Conservation (phyloP, 1,139 yeast genomes). For the Protomyces macrosporus region DNA sequence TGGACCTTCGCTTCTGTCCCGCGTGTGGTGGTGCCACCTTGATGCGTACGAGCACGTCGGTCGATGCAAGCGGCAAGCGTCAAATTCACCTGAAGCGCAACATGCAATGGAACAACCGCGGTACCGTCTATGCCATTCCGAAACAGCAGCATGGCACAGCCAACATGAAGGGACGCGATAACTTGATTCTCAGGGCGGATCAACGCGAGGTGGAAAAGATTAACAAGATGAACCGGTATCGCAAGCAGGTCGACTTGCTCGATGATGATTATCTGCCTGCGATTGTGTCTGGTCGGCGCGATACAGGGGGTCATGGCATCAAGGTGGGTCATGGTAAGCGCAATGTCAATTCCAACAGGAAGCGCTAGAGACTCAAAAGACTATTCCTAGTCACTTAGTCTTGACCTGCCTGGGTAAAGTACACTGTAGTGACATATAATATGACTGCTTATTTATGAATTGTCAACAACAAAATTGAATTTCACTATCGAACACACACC, state of each 20-base stretch:
- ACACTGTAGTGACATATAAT: no score
- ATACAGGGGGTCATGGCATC: not conserved
- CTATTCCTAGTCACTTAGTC: no score
- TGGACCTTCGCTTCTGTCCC: constrained; percentile 85
- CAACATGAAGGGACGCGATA: constrained; percentile 27
- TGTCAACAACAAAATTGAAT: not conserved
- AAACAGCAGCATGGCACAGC: constrained; percentile 36
- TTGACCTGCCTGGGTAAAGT: no score
- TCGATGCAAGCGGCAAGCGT: constrained; percentile 69
- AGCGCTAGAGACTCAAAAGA: constrained; percentile 1
- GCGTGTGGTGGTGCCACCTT: constrained; percentile 91
- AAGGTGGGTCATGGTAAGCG: constrained; percentile 23
- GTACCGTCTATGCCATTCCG: constrained; percentile 71
- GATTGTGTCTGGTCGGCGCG: constrained; percentile 27
- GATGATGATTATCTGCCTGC: constrained; percentile 29
- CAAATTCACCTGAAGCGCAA: constrained; percentile 88
- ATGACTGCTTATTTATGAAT: no score
- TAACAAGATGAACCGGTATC: constrained; percentile 16
- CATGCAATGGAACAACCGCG: constrained; percentile 91
- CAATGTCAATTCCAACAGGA: constrained; percentile 11
- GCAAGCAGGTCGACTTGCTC: constrained; percentile 26
- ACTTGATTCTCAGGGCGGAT: constrained; percentile 55
- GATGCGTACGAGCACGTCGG: constrained; percentile 79
- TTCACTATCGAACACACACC: not conserved
- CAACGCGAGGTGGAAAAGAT: constrained; percentile 91